phyloP scores from a whole-genome alignment of 2,329 filamentous ascomycete genomes.

The Ceratocystis albifundus region DNA sequence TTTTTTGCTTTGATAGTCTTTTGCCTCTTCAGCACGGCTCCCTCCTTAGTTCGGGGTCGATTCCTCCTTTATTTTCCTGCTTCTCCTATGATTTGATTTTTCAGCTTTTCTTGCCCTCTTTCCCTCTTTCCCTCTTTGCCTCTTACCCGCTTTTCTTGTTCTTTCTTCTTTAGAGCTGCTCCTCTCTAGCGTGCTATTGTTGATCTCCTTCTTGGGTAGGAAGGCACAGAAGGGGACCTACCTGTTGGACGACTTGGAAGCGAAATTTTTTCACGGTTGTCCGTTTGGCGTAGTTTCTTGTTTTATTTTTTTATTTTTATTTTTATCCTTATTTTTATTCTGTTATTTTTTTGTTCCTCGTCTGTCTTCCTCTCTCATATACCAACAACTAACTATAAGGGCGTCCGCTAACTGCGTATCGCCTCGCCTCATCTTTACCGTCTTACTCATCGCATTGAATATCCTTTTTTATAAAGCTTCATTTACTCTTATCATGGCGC shows the following conservation, averaged over 20 bases:
- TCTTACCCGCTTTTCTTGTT: too few species aligned
- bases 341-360: not conserved
- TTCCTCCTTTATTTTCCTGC: not conserved
- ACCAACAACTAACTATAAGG: too few species aligned
- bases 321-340: slow-evolving; percentile 2
- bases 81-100: not conserved
- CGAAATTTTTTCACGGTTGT: not conserved
- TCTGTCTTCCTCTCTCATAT: not conserved
- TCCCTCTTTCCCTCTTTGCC: not conserved
- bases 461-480: not conserved
- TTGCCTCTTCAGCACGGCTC: too few species aligned
- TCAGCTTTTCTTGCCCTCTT: not conserved
- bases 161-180: not conserved
- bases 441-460: not conserved
- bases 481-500: slow-evolving; percentile 7
- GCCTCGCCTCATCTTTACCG: not conserved
- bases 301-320: slow-evolving; percentile 2
- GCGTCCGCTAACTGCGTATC: too few species aligned
- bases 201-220: not conserved
- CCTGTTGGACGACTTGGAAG: not conserved
- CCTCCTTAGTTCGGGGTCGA: not conserved
- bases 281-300: slow-evolving; percentile 1
- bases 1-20: not conserved
- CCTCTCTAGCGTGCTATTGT: not conserved
- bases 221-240: not conserved